Evolutionary conservation across 805 yeast genomes (phyloP), one percentile per base, ranked within the genome.

Genomic region (Metschnikowia gruessii): DNA sequence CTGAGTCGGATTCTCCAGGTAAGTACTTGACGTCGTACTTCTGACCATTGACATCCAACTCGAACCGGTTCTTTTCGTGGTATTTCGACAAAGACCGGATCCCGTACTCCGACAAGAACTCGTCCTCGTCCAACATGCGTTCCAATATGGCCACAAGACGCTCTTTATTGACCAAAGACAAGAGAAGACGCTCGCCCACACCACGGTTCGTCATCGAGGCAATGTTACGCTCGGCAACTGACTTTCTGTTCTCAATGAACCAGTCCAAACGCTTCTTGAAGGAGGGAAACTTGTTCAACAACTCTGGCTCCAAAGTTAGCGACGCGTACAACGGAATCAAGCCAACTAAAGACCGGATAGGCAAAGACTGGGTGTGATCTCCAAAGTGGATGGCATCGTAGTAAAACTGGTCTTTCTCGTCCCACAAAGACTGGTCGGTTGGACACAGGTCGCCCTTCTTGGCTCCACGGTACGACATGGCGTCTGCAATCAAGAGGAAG

Each of bases 321-420:
- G 90, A 81, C 4, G 97, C 97, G 69, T 87, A 91, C 50, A 90
- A 71, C 15, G 97, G 97, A 59, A 90, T 89, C 58, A 90, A 76
- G 0, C 97, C 97, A 43, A 90, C 97, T 43, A 90, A 75, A 0
- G 97, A 90, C 54, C 96, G 75, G 17, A 90, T 91, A 6, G 94
- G 95, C 55, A 90, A 72, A 46, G 85, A 80, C 60, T 83, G 81
- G 50, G 82, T 76, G 47, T 75, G 60, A 58, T 75, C 67, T 30
- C 82, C 84, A 47, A 90, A 95, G 83, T 90, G 87, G 52, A 90
- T 91, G 22, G 95, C 89, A 65, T 90, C 97, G 61, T 90, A 90
- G 66, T 87, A 90, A 62, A 90, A 90, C 58, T 87, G 79, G 62
- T 89, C 96, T 18, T 80, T 79, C 45, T 89, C 96, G 64, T 88